Evolutionary conservation across 2,329 filamentous ascomycete genomes (phyloP).

Genomic region (Trichoderma sp.): DNA sequence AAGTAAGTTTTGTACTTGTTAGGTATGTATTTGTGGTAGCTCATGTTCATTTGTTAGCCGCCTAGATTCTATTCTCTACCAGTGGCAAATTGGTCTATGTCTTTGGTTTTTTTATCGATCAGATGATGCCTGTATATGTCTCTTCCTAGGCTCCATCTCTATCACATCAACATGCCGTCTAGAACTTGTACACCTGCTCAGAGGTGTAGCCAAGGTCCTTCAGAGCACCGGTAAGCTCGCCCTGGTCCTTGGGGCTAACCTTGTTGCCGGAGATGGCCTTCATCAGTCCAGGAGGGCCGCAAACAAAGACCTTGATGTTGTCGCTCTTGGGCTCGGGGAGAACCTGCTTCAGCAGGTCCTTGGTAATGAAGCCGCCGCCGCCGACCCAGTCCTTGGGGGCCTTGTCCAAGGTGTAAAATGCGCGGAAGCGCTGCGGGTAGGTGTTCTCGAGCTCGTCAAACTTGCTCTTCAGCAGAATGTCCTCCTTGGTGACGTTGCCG

Average conservation of each 20-base stretch:
- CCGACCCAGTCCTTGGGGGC: constrained; percentile 75
- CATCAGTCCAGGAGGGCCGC: constrained; percentile 89
- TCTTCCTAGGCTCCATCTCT: neutral
- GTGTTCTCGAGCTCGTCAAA: constrained; percentile 86
- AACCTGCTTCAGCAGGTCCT: constrained; percentile 92
- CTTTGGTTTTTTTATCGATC: neutral
- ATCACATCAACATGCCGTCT: constrained; percentile 23
- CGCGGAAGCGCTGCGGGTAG: constrained; percentile 90
- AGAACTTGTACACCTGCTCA: constrained; percentile 96
- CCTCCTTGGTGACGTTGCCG: constrained; percentile 84
- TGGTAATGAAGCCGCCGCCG: constrained; percentile 76
- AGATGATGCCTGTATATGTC: constrained; percentile 4
- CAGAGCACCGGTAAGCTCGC: constrained; percentile 77
- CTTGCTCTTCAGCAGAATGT: constrained; percentile 88
- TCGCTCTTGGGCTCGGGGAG: constrained; percentile 87
- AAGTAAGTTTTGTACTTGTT: neutral
- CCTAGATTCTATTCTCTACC: constrained; percentile 10
- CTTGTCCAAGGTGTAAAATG: constrained; percentile 90
- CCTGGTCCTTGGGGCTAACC: constrained; percentile 90
- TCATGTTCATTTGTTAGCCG: neutral
- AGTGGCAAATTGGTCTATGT: neutral
- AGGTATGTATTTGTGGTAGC: neutral
- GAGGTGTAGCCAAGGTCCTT: constrained; percentile 70
- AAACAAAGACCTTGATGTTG: constrained; percentile 96
- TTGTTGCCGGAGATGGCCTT: constrained; percentile 88